phyloP scores from a whole-genome alignment of 2,329 filamentous ascomycete species.

The Ceratocystis papillata region DNA sequence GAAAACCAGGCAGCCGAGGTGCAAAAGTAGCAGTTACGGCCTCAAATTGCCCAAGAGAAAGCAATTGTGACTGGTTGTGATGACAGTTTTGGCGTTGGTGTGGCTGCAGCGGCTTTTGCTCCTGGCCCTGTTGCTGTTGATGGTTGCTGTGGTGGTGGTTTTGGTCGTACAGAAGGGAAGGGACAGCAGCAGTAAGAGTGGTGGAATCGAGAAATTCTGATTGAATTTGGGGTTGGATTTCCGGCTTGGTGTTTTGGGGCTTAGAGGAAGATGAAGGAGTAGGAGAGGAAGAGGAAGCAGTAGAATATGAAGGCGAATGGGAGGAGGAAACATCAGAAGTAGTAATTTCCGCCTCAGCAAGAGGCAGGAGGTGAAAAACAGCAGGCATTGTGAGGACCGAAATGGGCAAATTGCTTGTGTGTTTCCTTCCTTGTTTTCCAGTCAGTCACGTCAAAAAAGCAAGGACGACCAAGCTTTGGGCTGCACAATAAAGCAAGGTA shows the following conservation, averaged over 20 bases:
- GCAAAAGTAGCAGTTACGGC: slow-evolving; percentile 3
- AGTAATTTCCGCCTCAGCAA: slow-evolving; percentile 10
- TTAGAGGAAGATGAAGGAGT: background rate
- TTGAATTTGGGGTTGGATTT: background rate
- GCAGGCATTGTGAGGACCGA: slow-evolving; percentile 12
- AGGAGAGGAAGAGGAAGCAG: background rate
- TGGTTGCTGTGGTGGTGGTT: background rate
- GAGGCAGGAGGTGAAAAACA: slow-evolving; percentile 6
- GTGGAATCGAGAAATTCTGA: background rate
- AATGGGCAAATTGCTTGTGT: background rate
- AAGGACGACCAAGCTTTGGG: background rate
- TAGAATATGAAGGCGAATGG: background rate
- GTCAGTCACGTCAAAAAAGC: slow-evolving; percentile 7
- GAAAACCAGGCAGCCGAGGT: slow-evolving; percentile 14
- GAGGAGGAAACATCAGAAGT: slow-evolving; percentile 7
- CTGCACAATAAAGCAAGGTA: background rate
- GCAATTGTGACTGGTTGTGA: slow-evolving; percentile 10
- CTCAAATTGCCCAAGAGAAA: background rate
- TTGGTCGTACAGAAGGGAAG: slow-evolving; percentile 11
- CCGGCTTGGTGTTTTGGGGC: background rate
- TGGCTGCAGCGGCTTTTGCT: slow-evolving; percentile 2
- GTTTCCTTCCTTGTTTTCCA: slow-evolving; percentile 11
- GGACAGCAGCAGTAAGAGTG: background rate
- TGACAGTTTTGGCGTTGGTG: slow-evolving; percentile 11
- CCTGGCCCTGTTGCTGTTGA: background rate